A percentile compares a stretch with the other conserved stretches of the same genome.
Conservation (phyloP, 2,329 filamentous ascomycete genomes). For the Capronia coronata region DNA sequence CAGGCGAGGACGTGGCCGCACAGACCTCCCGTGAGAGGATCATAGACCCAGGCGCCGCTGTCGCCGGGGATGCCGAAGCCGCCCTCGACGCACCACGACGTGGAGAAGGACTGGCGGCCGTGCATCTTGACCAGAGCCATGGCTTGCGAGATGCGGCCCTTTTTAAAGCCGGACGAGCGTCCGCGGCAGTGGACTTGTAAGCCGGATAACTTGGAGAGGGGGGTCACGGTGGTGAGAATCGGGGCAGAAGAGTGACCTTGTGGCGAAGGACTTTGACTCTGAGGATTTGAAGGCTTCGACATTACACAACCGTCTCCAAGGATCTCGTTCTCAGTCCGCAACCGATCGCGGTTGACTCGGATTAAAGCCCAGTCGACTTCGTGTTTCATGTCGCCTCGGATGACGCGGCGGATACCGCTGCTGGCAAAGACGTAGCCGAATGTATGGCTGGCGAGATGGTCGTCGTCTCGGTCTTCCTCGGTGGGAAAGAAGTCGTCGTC, state of each 20-base stretch:
- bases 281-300: neutral
- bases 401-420: constrained; percentile 75
- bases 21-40: constrained; percentile 68
- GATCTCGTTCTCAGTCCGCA: constrained; percentile 67
- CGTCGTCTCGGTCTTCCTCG: constrained; percentile 66
- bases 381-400: constrained; percentile 65
- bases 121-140: constrained; percentile 83
- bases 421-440: constrained; percentile 83
- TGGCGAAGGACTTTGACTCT: constrained; percentile 20
- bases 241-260: constrained; percentile 11
- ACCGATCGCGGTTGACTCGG: constrained; percentile 64
- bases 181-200: constrained; percentile 81
- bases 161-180: constrained; percentile 75
- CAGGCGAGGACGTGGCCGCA: constrained; percentile 88
- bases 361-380: constrained; percentile 96
- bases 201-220: constrained; percentile 59
- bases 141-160: constrained; percentile 67
- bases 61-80: constrained; percentile 66
- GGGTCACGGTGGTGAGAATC: constrained; percentile 48
- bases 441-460: constrained; percentile 73
- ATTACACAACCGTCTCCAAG: constrained; percentile 1
- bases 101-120: constrained; percentile 71
- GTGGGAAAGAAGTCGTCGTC: constrained; percentile 73
- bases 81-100: constrained; percentile 56
- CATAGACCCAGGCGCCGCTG: constrained; percentile 87